Percentiles rank a stretch among this genome's conserved stretches.
These are phyloP conservation scores for Bruguiera gymnorhiza DNA, from an alignment of 345 rosid species.

Conservation along the genomic window DNA sequence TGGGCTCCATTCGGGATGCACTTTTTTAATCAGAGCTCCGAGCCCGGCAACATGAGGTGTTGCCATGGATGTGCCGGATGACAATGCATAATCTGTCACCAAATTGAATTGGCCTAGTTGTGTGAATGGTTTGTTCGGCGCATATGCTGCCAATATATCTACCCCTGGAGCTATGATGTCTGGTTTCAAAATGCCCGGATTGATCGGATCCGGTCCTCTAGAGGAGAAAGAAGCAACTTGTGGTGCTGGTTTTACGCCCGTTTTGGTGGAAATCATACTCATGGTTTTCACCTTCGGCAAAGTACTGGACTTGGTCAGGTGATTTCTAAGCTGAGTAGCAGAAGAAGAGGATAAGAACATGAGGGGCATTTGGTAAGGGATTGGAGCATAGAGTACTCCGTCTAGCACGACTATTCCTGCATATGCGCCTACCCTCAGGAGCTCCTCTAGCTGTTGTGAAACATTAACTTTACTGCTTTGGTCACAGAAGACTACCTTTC, in stretches of 20 bases:
- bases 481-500: constrained; percentile 43
- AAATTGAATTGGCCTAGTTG: constrained; percentile 25
- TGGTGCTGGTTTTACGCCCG: constrained; percentile 46
- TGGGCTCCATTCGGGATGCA: constrained; percentile 26
- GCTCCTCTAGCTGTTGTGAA: constrained; percentile 22
- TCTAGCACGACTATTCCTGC: constrained; percentile 34
- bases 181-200: constrained; percentile 37
- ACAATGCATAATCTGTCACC: constrained; percentile 36
- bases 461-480: background rate
- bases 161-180: constrained; percentile 49
- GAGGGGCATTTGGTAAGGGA: constrained; percentile 24
- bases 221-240: constrained; percentile 60
- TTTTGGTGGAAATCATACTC: constrained; percentile 31
- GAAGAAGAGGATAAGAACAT: constrained; percentile 18
- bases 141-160: background rate
- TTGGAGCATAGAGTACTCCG: background rate
- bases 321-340: constrained; percentile 14
- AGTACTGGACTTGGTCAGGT: background rate
- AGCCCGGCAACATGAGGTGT: constrained; percentile 25
- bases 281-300: constrained; percentile 26
- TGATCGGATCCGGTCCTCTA: constrained; percentile 55
- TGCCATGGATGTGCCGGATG: constrained; percentile 35
- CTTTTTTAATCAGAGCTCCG: constrained; percentile 17
- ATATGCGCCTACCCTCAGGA: constrained; percentile 31
- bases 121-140: background rate